Base-by-base conservation (phyloP, 495 filamentous ascomycete genomes). In the Tuber magnatum region DNA sequence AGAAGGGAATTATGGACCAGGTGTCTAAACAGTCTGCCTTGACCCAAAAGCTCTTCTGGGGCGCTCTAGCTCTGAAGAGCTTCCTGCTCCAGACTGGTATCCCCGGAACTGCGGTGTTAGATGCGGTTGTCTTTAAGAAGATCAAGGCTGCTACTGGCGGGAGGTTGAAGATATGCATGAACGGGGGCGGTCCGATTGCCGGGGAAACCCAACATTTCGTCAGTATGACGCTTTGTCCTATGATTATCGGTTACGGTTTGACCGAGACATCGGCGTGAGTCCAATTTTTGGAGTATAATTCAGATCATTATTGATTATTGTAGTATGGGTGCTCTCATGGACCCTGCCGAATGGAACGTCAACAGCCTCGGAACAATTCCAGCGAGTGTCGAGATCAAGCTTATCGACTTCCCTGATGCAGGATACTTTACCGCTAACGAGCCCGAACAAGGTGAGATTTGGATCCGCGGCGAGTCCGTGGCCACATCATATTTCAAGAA, bases 351-450 rank as follows among this genome's bases (percentile, higher is more conserved):
- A 77, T 99, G 94, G 94, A 94, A 93, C 72, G 88, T 92, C 73
- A 86, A 89, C 32, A 90, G 91, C 39, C 88, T 97, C 74, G 95
- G 95, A 73, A 89, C 92, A 75, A 87, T 96, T 76, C 90, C 94
- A 22, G 89, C 89, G 44, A 92, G 86, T 41, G 85, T 97, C 75
- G 95, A 98, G 84, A 85, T 94, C 82, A 99, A 99, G 87, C 90
- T 99, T 32, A 94, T 99, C 75, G 95, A 99, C 85, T 98, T 94
- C 85, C 84, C 91, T 38, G 95, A 99, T 81, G 94, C 95, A 5
- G 95, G 95, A 32, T 99, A 99, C 85, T 90, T 88, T 77, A 86
- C 92, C 42, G 91, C 88, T 80, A 97, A 94, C 87, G 91, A 89
- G 76, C 94, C 94, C 39, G 88, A 89, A 77, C 95, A 97, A 84